These are phyloP conservation scores for Umbilicaria muhlenbergii DNA, from an alignment of 495 filamentous ascomycete species.

Conservation along the genomic window DNA sequence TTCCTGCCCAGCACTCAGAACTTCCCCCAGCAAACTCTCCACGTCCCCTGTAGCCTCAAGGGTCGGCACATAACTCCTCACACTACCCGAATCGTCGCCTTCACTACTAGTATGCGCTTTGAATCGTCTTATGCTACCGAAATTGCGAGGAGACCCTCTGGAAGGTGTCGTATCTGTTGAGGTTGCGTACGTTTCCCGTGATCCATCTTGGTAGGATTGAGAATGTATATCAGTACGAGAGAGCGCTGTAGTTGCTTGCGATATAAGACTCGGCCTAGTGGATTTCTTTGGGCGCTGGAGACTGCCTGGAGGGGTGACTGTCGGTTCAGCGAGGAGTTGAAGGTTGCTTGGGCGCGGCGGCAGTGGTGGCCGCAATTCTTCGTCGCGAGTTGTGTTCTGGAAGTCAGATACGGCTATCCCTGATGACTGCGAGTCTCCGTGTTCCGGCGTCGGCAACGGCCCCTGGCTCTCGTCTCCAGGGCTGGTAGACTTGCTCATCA, in stretches of 20 bases:
- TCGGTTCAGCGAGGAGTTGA: conserved; percentile 25
- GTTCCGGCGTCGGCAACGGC: not conserved
- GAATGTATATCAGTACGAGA: conserved; percentile 64
- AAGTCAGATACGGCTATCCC: conserved; percentile 8
- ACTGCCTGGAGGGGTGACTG: conserved; percentile 13
- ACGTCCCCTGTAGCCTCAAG: conserved; percentile 56
- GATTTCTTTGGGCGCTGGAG: conserved; percentile 9
- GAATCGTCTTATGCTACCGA: conserved; percentile 28
- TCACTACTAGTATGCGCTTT: conserved; percentile 40
- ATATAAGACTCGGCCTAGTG: conserved; percentile 36
- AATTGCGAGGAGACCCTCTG: conserved; percentile 21
- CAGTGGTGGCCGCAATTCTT: conserved; percentile 42
- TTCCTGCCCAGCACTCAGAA: conserved; percentile 31
- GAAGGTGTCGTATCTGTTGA: conserved; percentile 22
- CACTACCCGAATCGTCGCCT: conserved; percentile 64
- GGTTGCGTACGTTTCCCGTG: conserved; percentile 43
- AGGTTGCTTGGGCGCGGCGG: conserved; percentile 48
- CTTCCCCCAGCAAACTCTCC: conserved; percentile 69
- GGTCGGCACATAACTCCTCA: conserved; percentile 69
- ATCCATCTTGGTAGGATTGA: conserved; percentile 51
- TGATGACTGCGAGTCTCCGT: conserved; percentile 3
- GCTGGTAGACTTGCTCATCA: conserved; percentile 7
- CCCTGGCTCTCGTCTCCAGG: conserved; percentile 4
- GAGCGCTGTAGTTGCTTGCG: conserved; percentile 68
- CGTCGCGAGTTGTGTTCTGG: conserved; percentile 3